Base-by-base conservation (phyloP, 1,284 basidiomycete species). In the Trichosporon faecale region DNA sequence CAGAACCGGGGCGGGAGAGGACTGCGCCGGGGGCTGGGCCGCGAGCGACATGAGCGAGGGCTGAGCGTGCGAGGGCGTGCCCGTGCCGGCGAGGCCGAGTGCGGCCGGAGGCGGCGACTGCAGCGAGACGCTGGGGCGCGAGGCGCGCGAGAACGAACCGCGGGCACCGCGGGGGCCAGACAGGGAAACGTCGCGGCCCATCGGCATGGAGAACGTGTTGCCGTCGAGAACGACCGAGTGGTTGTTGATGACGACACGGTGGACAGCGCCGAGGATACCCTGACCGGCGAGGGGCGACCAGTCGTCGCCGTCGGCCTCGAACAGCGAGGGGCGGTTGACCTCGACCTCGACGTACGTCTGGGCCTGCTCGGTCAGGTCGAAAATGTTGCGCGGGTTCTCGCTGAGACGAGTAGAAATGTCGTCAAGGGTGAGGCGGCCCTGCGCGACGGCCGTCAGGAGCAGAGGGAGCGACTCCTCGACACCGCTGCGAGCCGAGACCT, bases 321-420 rank as follows among this genome's bases (percentile, higher is more conserved):
- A 94, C 46, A 85, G 86, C 25, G 88, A 86, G 70, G 88, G 88
- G 67, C 96, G 89, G 75, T 92, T 92, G 57, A 95, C 86, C 74
- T 97, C 93, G 60, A 98, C 92, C 80, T 99, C 97, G 64, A 98
- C 93, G 76, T 91, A 91, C 1, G 95, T 95, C 74, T 94, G 88
- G 8, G 88, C 79, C 80, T 94, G 93, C 69, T 95, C 93, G 1
- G 93, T 90, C 14, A 99, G 87, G 61, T 91, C 91, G 78, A 99
- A 98, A 80, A 99, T 98, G 66, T 89, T 87, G 66, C 93, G 88
- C 5, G 96, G 96, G 83, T 97, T 98, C 78, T 96, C 94, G 82
- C 94, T 90, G 44, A 98, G 84, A 69, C 94, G 90, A 21, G 86
- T 79, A 23, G 89, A 88, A 75, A 99, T 90, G 80, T 93, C 93